Conservation (phyloP, 768 basidiomycete species). For the Leucocoprinus birnbaumii region DNA sequence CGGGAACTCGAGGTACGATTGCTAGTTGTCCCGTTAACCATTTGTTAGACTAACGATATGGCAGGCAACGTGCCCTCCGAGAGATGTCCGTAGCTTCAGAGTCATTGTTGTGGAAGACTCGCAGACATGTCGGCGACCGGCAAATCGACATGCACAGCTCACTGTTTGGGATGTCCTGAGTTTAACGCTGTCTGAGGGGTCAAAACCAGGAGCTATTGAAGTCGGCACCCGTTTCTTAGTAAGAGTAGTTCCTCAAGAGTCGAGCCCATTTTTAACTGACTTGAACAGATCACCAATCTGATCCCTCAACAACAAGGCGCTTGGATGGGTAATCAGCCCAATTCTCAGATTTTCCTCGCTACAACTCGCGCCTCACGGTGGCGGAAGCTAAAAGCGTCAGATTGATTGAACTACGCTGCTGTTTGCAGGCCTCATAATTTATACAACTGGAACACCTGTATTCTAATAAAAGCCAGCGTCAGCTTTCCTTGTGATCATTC, state of each 20-base stretch:
- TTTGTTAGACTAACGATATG: background rate
- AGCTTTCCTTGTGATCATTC: background rate
- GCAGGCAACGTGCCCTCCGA: slow-evolving; percentile 63
- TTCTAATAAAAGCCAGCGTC: no score
- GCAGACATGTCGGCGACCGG: slow-evolving; percentile 44
- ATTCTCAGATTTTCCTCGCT: slow-evolving; percentile 67
- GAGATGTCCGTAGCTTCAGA: slow-evolving; percentile 75
- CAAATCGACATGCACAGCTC: slow-evolving; percentile 66
- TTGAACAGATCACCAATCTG: slow-evolving; percentile 57
- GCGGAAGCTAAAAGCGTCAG: slow-evolving; percentile 33
- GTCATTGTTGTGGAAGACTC: slow-evolving; percentile 69
- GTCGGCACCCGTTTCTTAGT: slow-evolving; percentile 71
- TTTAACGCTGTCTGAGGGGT: slow-evolving; percentile 48
- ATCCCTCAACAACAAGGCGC: slow-evolving; percentile 63
- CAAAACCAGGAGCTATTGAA: slow-evolving; percentile 45
- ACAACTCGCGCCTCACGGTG: slow-evolving; percentile 67
- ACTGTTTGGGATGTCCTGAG: slow-evolving; percentile 80
- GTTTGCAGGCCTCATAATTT: background rate
- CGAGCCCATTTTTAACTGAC: slow-evolving; percentile 1
- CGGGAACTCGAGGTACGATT: slow-evolving; percentile 65
- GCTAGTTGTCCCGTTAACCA: background rate
- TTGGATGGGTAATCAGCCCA: slow-evolving; percentile 65
- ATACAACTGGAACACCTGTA: background rate
- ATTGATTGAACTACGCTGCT: background rate
- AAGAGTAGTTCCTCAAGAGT: slow-evolving; percentile 17